A percentile compares a stretch with the other conserved stretches of the same genome.
Conservation (phyloP, 2,329 filamentous ascomycete genomes). For the Pyrenochaeta sp. region DNA sequence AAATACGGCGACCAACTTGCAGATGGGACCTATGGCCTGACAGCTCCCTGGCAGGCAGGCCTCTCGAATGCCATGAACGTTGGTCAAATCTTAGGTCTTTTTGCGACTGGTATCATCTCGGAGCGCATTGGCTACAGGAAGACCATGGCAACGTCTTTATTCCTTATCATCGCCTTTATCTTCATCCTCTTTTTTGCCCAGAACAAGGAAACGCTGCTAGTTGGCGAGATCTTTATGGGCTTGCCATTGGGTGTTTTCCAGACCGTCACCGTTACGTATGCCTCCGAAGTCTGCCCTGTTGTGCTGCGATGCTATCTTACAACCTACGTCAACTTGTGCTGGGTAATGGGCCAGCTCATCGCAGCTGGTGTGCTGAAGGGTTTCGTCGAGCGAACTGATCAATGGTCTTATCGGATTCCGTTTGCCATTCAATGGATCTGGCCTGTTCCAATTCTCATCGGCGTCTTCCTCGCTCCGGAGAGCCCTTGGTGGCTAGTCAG, state of each 20-base stretch:
- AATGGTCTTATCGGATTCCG: background rate
- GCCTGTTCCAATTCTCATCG: background rate
- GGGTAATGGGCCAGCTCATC: conserved; percentile 71
- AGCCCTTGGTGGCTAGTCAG: background rate
- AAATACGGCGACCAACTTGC: too few species aligned
- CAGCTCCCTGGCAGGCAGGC: too few species aligned
- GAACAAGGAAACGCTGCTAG: too few species aligned
- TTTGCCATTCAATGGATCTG: background rate
- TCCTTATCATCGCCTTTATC: background rate
- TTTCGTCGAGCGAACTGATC: background rate
- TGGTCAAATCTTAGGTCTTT: too few species aligned
- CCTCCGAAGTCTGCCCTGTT: conserved; percentile 67
- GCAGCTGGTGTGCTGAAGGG: conserved; percentile 69
- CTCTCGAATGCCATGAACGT: conserved; percentile 19
- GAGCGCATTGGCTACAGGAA: too few species aligned
- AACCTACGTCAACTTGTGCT: conserved; percentile 76
- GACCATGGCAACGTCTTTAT: too few species aligned
- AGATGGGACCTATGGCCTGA: too few species aligned
- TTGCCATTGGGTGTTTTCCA: too few species aligned
- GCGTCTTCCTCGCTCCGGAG: background rate
- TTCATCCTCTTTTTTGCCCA: too few species aligned
- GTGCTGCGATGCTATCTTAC: conserved; percentile 62
- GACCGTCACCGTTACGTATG: conserved; percentile 11
- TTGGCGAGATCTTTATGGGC: too few species aligned
- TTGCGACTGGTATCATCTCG: too few species aligned